Conservation (phyloP, 805 yeast species). For the Yarrowia hollandica region DNA sequence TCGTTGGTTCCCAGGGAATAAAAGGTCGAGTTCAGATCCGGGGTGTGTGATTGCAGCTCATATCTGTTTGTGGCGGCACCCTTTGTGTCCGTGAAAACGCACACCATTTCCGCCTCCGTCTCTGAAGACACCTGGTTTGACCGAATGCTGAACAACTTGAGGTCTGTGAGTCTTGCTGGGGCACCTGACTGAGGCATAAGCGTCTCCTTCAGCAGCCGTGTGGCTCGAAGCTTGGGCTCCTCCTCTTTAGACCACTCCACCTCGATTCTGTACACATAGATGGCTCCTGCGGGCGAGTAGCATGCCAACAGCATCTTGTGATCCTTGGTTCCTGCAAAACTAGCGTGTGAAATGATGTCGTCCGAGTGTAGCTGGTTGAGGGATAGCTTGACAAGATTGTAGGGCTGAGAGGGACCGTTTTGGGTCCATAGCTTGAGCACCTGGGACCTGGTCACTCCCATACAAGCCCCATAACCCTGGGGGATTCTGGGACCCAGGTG, state of each 20-base stretch:
- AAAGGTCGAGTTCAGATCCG: slow-evolving; percentile 22
- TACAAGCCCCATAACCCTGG: slow-evolving; percentile 29
- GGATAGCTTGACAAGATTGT: slow-evolving; percentile 34
- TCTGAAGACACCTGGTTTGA: slow-evolving; percentile 29
- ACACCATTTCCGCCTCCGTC: slow-evolving; percentile 24
- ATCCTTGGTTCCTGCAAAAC: slow-evolving; percentile 36
- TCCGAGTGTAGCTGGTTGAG: slow-evolving; percentile 34
- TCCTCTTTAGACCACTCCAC: slow-evolving; percentile 38
- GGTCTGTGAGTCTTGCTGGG: slow-evolving; percentile 17
- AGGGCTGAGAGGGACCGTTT: slow-evolving; percentile 28
- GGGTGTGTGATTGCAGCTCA: slow-evolving; percentile 21
- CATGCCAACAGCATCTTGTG: slow-evolving; percentile 38
- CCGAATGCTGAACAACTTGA: slow-evolving; percentile 26
- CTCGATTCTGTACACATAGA: slow-evolving; percentile 37
- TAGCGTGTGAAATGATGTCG: slow-evolving; percentile 37
- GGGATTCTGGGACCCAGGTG: slow-evolving; percentile 45
- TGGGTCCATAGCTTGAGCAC: slow-evolving; percentile 17
- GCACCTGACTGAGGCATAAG: slow-evolving; percentile 17
- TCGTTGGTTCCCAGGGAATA: slow-evolving; percentile 10
- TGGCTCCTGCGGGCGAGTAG: slow-evolving; percentile 34
- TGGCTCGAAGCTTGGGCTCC: slow-evolving; percentile 11
- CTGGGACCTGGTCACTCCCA: slow-evolving; percentile 18
- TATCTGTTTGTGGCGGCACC: slow-evolving; percentile 18
- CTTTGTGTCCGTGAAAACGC: slow-evolving; percentile 28
- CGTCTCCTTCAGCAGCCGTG: slow-evolving; percentile 28